Conservation (phyloP, 208 protist species). For the Acanthamoeba royreba region DNA sequence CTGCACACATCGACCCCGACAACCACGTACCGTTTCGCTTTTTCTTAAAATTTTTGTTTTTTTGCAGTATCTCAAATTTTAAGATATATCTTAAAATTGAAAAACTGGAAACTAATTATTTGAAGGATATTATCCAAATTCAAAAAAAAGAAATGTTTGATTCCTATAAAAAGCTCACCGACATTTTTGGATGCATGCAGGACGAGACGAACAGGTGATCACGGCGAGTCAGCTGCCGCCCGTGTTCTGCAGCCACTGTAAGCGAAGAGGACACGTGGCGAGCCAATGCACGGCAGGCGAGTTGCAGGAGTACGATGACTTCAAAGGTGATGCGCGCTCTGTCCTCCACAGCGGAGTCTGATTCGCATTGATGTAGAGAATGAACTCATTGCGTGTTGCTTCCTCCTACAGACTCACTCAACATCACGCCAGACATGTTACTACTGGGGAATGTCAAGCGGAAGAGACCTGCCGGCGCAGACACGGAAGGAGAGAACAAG, state of each 20-base stretch:
- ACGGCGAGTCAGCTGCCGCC: not conserved
- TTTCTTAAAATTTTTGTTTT: not conserved
- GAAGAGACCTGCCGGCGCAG: not conserved
- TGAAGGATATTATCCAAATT: not conserved
- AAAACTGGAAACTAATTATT: not conserved
- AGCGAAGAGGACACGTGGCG: not conserved
- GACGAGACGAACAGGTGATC: not conserved
- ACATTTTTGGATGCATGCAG: too few relatives aligned
- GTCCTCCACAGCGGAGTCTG: not conserved
- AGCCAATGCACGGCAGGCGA: not conserved
- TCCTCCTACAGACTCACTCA: not conserved
- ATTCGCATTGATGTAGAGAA: not conserved
- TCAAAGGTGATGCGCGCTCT: not conserved
- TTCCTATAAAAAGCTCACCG: too few relatives aligned
- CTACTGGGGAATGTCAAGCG: not conserved
- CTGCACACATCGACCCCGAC: not conserved
- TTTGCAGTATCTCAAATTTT: not conserved
- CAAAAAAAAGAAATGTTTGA: too few relatives aligned
- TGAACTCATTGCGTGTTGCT: not conserved
- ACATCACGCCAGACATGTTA: not conserved
- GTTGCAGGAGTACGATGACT: not conserved
- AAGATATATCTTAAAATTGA: too few relatives aligned
- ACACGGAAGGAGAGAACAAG: not conserved
- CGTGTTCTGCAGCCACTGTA: not conserved
- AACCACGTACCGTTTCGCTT: not conserved